Evolutionary conservation across 2,329 filamentous ascomycete genomes (phyloP), one percentile per base, ranked within the genome.

Genomic region (Arthrobotrys iridis): DNA sequence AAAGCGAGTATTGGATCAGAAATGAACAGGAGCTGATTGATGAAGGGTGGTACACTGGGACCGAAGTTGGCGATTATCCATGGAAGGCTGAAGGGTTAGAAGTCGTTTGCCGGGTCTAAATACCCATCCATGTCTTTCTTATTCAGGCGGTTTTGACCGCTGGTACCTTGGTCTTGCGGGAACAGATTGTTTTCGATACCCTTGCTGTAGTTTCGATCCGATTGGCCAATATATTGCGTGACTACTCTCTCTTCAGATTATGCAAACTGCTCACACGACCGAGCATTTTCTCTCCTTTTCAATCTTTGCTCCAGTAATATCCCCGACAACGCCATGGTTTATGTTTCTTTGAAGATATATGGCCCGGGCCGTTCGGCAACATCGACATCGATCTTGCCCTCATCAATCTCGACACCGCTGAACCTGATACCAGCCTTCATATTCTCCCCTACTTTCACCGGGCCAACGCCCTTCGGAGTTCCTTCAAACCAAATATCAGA

Each of bases 391-490:
- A 98, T 91, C 81, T 85, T 89, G 33, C 91, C 92, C 85, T 96
- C 91, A 81, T 93, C 89, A 30, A 98, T 83, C 84, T 96, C 93
- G 84, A 90, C 89, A 37, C 93, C 93, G 68, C 87, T 85, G 28
- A 97, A 88, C 81, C 88, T 89, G 78, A 98, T 85, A 2, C 93
- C 93, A 24, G 92, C 93, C 77, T 87, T 90, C 87, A 99, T 92
- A 30, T 94, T 85, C 83, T 99, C 93, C 1, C 95, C 95, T 0
- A 91, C 89, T 74, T 89, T 88, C 1, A 97, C 93, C 18, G 89
- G 86, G 0, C 95, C 95, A 1, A 99, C 95, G 10, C 95, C 95
- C 84, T 97, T 97, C 57, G 95, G 95, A 58, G 95, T 99, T 15
- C 95, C 95, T 75, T n/a, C 35, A 7, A 58, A n/a, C 13, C n/a